These are phyloP conservation scores for Pisolithus sp. DNA, from an alignment of 768 basidiomycete species.

Conservation along the genomic window DNA sequence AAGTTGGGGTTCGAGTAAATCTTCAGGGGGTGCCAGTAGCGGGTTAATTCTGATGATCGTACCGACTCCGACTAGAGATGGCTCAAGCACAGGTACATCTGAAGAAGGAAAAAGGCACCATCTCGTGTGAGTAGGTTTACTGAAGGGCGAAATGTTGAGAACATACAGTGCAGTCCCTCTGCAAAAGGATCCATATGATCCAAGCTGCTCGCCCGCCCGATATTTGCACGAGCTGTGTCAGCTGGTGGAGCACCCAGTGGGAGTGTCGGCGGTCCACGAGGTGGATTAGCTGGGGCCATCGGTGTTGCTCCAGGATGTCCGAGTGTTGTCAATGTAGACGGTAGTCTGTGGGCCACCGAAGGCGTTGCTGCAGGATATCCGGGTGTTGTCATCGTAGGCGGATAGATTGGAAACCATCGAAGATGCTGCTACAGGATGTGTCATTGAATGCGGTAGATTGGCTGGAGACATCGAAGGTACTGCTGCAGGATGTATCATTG, in stretches of 20 bases:
- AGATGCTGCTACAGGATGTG: too few relatives aligned
- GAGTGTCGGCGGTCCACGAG: background rate
- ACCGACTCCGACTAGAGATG: slow-evolving; percentile 44
- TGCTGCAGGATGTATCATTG: too few relatives aligned
- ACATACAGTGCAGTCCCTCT: slow-evolving; percentile 39
- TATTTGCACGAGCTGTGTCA: slow-evolving; percentile 21
- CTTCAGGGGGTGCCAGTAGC: slow-evolving; percentile 45
- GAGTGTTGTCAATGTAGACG: too few relatives aligned
- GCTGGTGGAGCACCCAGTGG: slow-evolving; percentile 12
- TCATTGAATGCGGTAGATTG: too few relatives aligned
- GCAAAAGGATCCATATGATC: slow-evolving; percentile 32
- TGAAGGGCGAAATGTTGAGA: background rate
- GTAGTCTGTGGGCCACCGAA: too few relatives aligned
- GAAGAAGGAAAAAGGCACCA: slow-evolving; percentile 6
- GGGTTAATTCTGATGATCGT: slow-evolving; percentile 54
- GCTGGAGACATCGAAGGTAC: too few relatives aligned
- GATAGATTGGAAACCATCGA: too few relatives aligned
- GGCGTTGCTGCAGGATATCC: too few relatives aligned
- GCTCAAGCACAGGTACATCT: slow-evolving; percentile 70
- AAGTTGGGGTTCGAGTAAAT: slow-evolving; percentile 42
- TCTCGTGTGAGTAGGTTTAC: slow-evolving; percentile 6
- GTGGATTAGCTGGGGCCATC: slow-evolving; percentile 15
- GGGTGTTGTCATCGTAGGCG: too few relatives aligned
- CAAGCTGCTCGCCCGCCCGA: slow-evolving; percentile 26
- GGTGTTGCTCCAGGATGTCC: background rate